Evolutionary conservation across 1,284 basidiomycete genomes (phyloP).

Genomic region (Cutaneotrichosporon sp.): DNA sequence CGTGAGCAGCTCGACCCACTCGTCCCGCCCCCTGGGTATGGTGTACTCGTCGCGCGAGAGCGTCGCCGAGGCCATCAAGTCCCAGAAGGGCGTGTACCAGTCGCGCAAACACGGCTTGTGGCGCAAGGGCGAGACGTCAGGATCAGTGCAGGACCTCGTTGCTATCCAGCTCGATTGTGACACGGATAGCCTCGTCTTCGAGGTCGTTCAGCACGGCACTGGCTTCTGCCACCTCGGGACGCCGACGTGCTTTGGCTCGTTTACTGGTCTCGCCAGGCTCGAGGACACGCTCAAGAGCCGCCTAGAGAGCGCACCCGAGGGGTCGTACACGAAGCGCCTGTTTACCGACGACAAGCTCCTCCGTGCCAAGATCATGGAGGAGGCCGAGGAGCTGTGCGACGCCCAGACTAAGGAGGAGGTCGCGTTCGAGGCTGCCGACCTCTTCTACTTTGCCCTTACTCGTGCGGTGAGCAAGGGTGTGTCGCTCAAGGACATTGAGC

Average conservation of each 20-base stretch:
- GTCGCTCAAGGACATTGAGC: constrained; percentile 78
- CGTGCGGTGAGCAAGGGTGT: constrained; percentile 86
- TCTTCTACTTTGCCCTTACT: constrained; percentile 89
- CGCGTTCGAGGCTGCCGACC: constrained; percentile 95
- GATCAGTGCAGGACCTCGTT: constrained; percentile 85
- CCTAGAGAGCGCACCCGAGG: constrained; percentile 73
- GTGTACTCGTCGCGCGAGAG: constrained; percentile 95
- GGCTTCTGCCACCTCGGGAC: constrained; percentile 93
- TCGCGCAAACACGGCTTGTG: constrained; percentile 94
- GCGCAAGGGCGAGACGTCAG: constrained; percentile 96
- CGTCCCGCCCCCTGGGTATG: constrained; percentile 79
- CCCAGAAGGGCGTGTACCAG: constrained; percentile 92
- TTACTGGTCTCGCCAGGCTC: constrained; percentile 74
- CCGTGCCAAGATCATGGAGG: constrained; percentile 93
- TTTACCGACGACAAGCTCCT: constrained; percentile 81
- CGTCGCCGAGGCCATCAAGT: constrained; percentile 79
- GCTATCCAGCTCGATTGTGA: constrained; percentile 89
- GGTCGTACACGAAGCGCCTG: constrained; percentile 86
- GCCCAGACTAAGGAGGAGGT: constrained; percentile 79
- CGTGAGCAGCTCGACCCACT: constrained; percentile 68
- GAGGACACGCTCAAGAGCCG: constrained; percentile 78
- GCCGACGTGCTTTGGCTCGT: constrained; percentile 74
- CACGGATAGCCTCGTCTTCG: constrained; percentile 85
- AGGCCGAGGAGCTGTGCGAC: constrained; percentile 91
- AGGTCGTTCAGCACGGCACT: constrained; percentile 82